Percentiles rank a stretch among this genome's conserved stretches.
Evolutionary conservation across 2,329 filamentous ascomycete genomes (phyloP).

Genomic region (Colletotrichum brevisporum): DNA sequence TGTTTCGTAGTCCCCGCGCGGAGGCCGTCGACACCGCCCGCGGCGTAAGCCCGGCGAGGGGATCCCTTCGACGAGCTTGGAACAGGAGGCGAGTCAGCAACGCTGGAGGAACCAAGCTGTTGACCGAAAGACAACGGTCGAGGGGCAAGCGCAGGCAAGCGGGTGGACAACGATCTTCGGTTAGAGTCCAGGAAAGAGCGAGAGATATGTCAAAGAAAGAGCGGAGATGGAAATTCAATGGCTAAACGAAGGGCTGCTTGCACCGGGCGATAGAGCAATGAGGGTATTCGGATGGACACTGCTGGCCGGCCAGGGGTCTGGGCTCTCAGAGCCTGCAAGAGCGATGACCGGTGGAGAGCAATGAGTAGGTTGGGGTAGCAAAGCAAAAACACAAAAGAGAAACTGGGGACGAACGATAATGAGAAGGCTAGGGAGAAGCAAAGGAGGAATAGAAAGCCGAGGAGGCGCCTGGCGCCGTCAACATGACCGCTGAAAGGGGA

Average conservation of each 20-base stretch:
- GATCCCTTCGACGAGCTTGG: constrained; percentile 2
- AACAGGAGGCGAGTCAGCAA: constrained; percentile 20
- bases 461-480: constrained; percentile 27
- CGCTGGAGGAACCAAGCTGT: constrained; percentile 21
- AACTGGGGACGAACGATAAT: neutral
- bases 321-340: too few species aligned
- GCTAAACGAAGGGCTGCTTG: too few species aligned
- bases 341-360: neutral
- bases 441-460: constrained; percentile 8
- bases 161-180: too few species aligned
- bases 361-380: neutral
- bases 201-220: too few species aligned
- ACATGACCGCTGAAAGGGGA: constrained; percentile 28
- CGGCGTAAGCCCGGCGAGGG: constrained; percentile 5
- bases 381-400: neutral
- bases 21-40: constrained; percentile 19
- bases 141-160: constrained; percentile 7
- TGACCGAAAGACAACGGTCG: constrained; percentile 1
- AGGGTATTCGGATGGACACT: too few species aligned
- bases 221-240: too few species aligned
- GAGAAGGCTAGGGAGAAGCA: neutral
- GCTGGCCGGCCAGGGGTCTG: too few species aligned
- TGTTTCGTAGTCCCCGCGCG: constrained; percentile 21
- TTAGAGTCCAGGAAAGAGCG: too few species aligned
- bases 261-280: too few species aligned